Percentiles rank a stretch among this genome's conserved stretches.
phyloP scores from a whole-genome alignment of 2,329 filamentous ascomycete species.

The Cephalotrichum gorgonifer region DNA sequence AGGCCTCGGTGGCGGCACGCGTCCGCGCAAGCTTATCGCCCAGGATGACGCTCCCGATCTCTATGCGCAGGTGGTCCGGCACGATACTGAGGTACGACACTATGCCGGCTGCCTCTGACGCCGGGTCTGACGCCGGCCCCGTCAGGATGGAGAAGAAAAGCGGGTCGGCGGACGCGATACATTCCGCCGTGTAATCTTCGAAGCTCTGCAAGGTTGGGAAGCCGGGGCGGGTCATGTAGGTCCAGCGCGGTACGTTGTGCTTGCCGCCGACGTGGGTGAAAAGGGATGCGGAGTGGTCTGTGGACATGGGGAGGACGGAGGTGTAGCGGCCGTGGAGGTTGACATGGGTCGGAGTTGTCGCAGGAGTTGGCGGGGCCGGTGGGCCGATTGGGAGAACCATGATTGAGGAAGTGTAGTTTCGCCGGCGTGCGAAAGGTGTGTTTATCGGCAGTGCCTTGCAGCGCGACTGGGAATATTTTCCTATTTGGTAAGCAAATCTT shows the following conservation, averaged over 20 bases:
- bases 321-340: slow-evolving; percentile 19
- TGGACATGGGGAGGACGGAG: slow-evolving; percentile 17
- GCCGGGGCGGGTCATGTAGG: slow-evolving; percentile 19
- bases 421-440: background rate
- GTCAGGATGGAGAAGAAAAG: slow-evolving; percentile 35
- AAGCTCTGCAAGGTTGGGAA: slow-evolving; percentile 12
- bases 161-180: slow-evolving; percentile 19
- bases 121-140: slow-evolving; percentile 10
- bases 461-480: too few relatives aligned
- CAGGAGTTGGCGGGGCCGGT: slow-evolving; percentile 8
- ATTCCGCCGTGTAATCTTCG: slow-evolving; percentile 10
- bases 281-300: slow-evolving; percentile 15
- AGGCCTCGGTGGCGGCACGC: slow-evolving; percentile 43
- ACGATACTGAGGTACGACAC: slow-evolving; percentile 35
- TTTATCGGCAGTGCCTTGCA: too few relatives aligned
- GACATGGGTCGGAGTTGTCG: slow-evolving; percentile 9
- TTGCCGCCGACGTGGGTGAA: slow-evolving; percentile 21
- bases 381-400: slow-evolving; percentile 9
- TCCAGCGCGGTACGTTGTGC: slow-evolving; percentile 21
- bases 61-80: slow-evolving; percentile 36
- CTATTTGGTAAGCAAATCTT: too few relatives aligned
- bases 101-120: slow-evolving; percentile 27
- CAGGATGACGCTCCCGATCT: slow-evolving; percentile 48
- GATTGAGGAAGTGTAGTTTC: background rate
- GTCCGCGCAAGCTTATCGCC: slow-evolving; percentile 39